Base-by-base conservation (phyloP, 1,139 yeast genomes). In the Suhomyces wounanorum region DNA sequence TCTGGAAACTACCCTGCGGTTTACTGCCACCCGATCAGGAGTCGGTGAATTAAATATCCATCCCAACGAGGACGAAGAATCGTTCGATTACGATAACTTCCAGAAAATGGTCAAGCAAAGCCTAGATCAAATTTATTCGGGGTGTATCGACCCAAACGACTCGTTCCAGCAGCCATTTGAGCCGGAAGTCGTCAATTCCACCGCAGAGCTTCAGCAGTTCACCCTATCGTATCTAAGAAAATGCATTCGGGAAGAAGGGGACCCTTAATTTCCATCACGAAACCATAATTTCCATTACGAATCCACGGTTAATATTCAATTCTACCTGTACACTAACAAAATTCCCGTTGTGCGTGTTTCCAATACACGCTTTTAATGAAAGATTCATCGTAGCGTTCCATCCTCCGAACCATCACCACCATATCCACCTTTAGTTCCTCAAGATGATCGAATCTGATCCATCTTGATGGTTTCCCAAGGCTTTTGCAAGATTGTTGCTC, bases 211-310 rank as follows among this genome's bases (percentile, higher is more conserved):
- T 43, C 68, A 66, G 51, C 60, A 57, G 23, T 69, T 71, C 50
- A 63, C 74, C 0, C 42, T 67, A 28, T 60, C 67, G 2, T 70
- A 66, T 51, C 63, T 75, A 47, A 60, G 77, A 45, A 65, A 59
- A 51, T 61, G 72, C 45, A 62, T 72, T 38, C 66, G 64, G 51
- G 66, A 65, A 13, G 63, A 56, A 3, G 44, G 26, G 33, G 55
- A 52, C 25, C 40, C 14, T 28, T 45, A 43, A 45, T 3, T 14
- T n/a, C 11, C 18, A 14, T 10, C 18, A 33, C 31, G n/a, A 28
- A 28, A 10, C 31, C 8, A n/a, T 45, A 43, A 45, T 3, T 14
- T n/a, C 11, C 18, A 14, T 10, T 8, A 33, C 31, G n/a, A 28
- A 28, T 5, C 31, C 8, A n/a, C 11, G 8, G 18, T 16, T 33